A percentile compares a stretch with the other conserved stretches of the same genome.
Conservation (phyloP, 2,329 filamentous ascomycete species). For the Blumeriella jaapii region DNA sequence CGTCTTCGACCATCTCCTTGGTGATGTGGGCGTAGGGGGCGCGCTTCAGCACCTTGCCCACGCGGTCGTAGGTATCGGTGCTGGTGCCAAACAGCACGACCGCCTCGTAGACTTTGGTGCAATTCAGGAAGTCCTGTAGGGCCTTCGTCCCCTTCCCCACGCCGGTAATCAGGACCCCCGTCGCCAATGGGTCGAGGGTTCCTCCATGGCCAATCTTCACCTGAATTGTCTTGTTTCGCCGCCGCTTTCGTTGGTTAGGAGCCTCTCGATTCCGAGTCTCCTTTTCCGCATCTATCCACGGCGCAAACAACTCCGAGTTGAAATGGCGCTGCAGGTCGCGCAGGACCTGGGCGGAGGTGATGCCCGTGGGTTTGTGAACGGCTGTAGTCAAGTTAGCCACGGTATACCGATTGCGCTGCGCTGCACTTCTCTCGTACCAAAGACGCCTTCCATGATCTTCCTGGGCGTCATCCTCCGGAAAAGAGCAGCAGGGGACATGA, state of each 20-base stretch:
- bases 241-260: constrained; percentile 47
- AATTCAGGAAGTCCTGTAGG: constrained; percentile 66
- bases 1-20: constrained; percentile 63
- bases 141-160: constrained; percentile 80
- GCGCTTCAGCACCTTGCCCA: constrained; percentile 70
- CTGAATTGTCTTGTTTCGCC: constrained; percentile 47
- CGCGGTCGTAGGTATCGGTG: constrained; percentile 83
- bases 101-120: constrained; percentile 89
- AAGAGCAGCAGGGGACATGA: constrained; percentile 13
- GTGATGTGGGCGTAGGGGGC: constrained; percentile 74
- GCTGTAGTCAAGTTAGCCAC: constrained; percentile 37
- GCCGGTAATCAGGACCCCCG: constrained; percentile 82
- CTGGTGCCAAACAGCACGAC: constrained; percentile 82
- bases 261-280: constrained; percentile 43
- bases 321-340: constrained; percentile 79
- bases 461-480: constrained; percentile 24
- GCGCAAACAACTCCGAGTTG: constrained; percentile 70
- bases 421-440: constrained; percentile 35
- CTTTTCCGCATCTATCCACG: constrained; percentile 58
- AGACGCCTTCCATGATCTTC: constrained; percentile 50
- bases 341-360: constrained; percentile 83
- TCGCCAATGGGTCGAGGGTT: constrained; percentile 87
- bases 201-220: constrained; percentile 96
- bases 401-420: neutral
- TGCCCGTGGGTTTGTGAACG: constrained; percentile 81